A percentile compares a stretch with the other conserved stretches of the same genome.
Conservation (phyloP, 139 green algal species). For the Coelastrella sp. region DNA sequence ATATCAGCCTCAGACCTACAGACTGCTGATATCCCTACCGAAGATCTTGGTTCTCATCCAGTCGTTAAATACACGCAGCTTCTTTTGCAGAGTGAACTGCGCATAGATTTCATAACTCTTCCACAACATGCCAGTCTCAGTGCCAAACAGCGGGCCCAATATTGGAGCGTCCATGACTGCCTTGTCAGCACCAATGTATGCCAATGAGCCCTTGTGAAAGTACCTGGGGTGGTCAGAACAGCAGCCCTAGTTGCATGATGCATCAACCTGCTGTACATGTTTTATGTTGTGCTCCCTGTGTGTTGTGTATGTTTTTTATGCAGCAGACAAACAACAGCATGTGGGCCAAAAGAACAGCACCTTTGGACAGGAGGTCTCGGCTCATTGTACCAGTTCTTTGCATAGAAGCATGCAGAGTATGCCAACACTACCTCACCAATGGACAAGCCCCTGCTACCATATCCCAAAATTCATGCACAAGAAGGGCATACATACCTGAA, state of each 20-base stretch:
- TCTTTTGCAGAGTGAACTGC: constrained; percentile 70
- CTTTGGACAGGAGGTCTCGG: too few relatives aligned
- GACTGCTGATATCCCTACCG: constrained; percentile 48
- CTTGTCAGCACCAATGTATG: constrained; percentile 88
- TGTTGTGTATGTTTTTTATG: too few relatives aligned
- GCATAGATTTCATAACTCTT: constrained; percentile 59
- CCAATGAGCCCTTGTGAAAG: constrained; percentile 79
- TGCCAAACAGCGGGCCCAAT: constrained; percentile 70
- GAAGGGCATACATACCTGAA: background rate
- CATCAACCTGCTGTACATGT: too few relatives aligned
- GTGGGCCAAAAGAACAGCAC: too few relatives aligned
- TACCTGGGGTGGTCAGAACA: constrained; percentile 49
- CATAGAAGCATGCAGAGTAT: too few relatives aligned
- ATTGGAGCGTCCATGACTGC: constrained; percentile 92
- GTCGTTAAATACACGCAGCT: constrained; percentile 82
- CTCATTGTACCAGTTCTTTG: too few relatives aligned
- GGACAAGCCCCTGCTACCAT: too few relatives aligned
- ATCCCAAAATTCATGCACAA: too few relatives aligned
- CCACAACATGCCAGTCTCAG: constrained; percentile 82
- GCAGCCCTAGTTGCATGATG: background rate
- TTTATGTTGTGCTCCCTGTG: too few relatives aligned
- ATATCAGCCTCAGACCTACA: background rate
- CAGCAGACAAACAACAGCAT: too few relatives aligned
- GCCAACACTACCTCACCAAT: too few relatives aligned
- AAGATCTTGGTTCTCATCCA: constrained; percentile 67